These are phyloP conservation scores for Purpureocillium lavendulum DNA, from an alignment of 2,329 filamentous ascomycete species.

Conservation along the genomic window DNA sequence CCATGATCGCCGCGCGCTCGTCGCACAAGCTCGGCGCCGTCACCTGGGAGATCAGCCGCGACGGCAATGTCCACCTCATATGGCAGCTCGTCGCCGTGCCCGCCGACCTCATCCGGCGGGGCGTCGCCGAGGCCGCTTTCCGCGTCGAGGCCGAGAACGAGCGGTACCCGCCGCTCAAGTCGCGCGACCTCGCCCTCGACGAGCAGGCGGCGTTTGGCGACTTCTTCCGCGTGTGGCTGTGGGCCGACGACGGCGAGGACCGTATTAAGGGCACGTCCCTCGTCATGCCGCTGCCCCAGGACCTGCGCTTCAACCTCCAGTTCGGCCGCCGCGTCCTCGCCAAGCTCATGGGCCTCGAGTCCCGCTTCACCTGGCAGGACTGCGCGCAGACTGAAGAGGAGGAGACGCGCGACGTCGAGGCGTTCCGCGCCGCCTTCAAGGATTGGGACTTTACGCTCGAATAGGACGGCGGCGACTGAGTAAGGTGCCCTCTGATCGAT, in stretches of 20 bases:
- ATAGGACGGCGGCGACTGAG: constrained; percentile 8
- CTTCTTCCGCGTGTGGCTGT: constrained; percentile 79
- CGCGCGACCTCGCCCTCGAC: constrained; percentile 39
- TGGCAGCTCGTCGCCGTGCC: constrained; percentile 88
- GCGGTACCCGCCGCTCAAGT: constrained; percentile 42
- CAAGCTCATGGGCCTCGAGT: constrained; percentile 74
- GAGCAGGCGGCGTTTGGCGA: constrained; percentile 44
- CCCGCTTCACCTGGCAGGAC: constrained; percentile 76
- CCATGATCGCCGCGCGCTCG: constrained; percentile 58
- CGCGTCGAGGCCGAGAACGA: constrained; percentile 77
- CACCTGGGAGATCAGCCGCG: constrained; percentile 86
- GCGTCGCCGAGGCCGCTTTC: constrained; percentile 81
- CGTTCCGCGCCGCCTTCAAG: constrained; percentile 76
- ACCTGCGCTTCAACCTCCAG: constrained; percentile 78
- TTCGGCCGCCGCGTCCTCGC: constrained; percentile 83
- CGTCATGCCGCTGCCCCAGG: constrained; percentile 63
- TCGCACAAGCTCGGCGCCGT: constrained; percentile 65
- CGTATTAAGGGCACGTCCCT: constrained; percentile 54
- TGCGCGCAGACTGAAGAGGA: constrained; percentile 70
- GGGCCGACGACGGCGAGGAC: constrained; percentile 50
- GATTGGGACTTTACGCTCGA: constrained; percentile 71
- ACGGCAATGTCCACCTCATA: constrained; percentile 75
- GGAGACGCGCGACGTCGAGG: constrained; percentile 68
- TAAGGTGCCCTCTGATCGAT: no score
- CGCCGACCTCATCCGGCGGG: constrained; percentile 56